Percentiles rank a stretch among this genome's conserved stretches.
These are phyloP conservation scores for Leucocoprinus birnbaumii DNA, from an alignment of 768 basidiomycete species.

Conservation along the genomic window DNA sequence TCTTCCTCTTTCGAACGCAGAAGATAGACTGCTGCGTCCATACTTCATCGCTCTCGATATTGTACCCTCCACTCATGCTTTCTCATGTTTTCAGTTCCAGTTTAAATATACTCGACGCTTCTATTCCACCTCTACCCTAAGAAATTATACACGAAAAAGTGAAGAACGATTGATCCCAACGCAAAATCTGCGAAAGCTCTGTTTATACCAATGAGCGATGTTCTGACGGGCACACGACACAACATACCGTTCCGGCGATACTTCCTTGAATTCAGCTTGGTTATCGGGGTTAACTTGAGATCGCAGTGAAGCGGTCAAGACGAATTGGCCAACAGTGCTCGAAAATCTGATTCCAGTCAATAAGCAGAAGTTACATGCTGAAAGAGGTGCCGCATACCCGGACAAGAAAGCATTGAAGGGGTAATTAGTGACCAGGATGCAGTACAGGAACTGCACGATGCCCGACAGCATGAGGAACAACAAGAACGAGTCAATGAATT, in stretches of 20 bases:
- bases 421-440: constrained; percentile 86
- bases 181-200: constrained; percentile 99
- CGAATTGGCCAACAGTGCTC: constrained; percentile 95
- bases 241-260: constrained; percentile 89
- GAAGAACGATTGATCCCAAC: constrained; percentile 90
- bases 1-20: constrained; percentile 73
- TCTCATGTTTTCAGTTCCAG: too few relatives aligned
- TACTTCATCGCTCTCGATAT: background rate
- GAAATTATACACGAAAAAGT: constrained; percentile 99
- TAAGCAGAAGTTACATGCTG: background rate
- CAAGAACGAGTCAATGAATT: constrained; percentile 92
- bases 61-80: background rate
- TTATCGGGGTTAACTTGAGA: constrained; percentile 91
- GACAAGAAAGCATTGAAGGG: constrained; percentile 98
- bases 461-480: constrained; percentile 91
- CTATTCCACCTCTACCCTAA: constrained; percentile 58
- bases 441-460: constrained; percentile 87
- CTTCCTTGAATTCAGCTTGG: constrained; percentile 77
- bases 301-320: constrained; percentile 87
- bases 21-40: constrained; percentile 25
- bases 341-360: constrained; percentile 58
- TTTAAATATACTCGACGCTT: background rate
- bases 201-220: constrained; percentile 8
- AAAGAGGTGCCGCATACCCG: constrained; percentile 56
- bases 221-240: background rate